A percentile compares a stretch with the other conserved stretches of the same genome.
These are phyloP conservation scores for Aspergillus campestris DNA, from an alignment of 495 filamentous ascomycete genomes.

Conservation along the genomic window DNA sequence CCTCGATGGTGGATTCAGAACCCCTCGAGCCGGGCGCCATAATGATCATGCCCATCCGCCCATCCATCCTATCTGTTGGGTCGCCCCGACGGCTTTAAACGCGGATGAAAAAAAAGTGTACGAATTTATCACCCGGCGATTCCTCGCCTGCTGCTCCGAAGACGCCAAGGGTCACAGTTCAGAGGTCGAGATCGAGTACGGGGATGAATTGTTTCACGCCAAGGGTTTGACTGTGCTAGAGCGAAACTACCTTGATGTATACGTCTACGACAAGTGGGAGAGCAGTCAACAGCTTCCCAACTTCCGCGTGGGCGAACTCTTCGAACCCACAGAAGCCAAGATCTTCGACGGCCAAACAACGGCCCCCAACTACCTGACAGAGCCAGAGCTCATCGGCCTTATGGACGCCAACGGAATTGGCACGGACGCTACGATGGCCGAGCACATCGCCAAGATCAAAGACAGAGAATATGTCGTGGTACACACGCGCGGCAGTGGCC, in stretches of 20 bases:
- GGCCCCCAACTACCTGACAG: conserved; percentile 79
- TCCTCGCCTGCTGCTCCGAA: conserved; percentile 92
- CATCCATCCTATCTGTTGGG: conserved; percentile 87
- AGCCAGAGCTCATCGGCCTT: conserved; percentile 91
- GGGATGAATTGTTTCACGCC: conserved; percentile 71
- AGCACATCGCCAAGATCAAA: conserved; percentile 94
- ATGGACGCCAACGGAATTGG: conserved; percentile 99
- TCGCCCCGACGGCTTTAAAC: conserved; percentile 49
- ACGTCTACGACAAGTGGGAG: conserved; percentile 92
- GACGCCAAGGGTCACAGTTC: conserved; percentile 81
- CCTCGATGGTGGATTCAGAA: conserved; percentile 67
- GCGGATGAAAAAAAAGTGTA: conserved; percentile 70
- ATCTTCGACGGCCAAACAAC: conserved; percentile 82
- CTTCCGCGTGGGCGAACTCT: conserved; percentile 68
- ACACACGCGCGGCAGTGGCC: conserved; percentile 44
- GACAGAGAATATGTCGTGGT: conserved; percentile 73
- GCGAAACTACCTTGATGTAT: conserved; percentile 90
- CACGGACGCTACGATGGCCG: conserved; percentile 97
- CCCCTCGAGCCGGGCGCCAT: conserved; percentile 71
- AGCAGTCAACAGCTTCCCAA: conserved; percentile 73
- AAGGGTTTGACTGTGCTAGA: conserved; percentile 80
- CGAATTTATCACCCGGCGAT: conserved; percentile 89
- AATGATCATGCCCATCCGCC: conserved; percentile 97
- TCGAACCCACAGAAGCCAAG: conserved; percentile 82
- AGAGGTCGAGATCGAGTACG: conserved; percentile 77